Conservation (phyloP, 495 filamentous ascomycete genomes). For the Ramalina peruviana region DNA sequence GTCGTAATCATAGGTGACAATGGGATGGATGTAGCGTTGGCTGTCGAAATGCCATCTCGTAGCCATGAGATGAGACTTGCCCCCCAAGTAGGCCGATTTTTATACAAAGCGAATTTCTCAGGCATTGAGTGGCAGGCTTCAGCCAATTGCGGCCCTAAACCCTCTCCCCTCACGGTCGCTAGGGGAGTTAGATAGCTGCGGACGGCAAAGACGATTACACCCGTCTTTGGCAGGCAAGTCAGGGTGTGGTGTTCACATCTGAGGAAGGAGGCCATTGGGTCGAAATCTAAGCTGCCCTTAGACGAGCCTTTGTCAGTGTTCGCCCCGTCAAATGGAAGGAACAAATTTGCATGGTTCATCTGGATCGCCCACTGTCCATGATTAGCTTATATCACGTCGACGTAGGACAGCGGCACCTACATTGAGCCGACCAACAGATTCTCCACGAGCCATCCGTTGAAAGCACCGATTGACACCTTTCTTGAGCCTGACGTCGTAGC, state of each 20-base stretch:
- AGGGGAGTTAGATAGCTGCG: constrained; percentile 70
- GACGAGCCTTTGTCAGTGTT: constrained; percentile 3
- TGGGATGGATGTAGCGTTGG: too few species aligned
- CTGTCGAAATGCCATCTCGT: not conserved
- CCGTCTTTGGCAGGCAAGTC: constrained; percentile 51
- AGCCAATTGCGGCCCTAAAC: constrained; percentile 26
- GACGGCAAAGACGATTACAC: constrained; percentile 60
- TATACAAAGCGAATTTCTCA: constrained; percentile 9
- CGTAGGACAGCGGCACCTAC: not conserved
- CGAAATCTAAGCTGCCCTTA: not conserved
- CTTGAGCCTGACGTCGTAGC: constrained; percentile 55
- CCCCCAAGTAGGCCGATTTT: constrained; percentile 7
- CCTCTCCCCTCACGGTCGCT: constrained; percentile 53
- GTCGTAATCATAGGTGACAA: too few species aligned
- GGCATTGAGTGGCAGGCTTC: constrained; percentile 12
- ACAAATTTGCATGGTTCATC: constrained; percentile 1
- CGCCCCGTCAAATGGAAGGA: constrained; percentile 5
- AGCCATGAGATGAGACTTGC: constrained; percentile 4
- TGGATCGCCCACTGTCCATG: constrained; percentile 9
- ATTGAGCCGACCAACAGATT: constrained; percentile 40
- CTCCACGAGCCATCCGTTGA: constrained; percentile 37
- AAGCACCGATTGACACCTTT: constrained; percentile 73
- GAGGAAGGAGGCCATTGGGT: constrained; percentile 3
- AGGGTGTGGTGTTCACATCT: constrained; percentile 67
- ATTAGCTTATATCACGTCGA: not conserved